Evolutionary conservation across 2,329 filamentous ascomycete genomes (phyloP).

Genomic region (Ilyonectria mors-panacis): DNA sequence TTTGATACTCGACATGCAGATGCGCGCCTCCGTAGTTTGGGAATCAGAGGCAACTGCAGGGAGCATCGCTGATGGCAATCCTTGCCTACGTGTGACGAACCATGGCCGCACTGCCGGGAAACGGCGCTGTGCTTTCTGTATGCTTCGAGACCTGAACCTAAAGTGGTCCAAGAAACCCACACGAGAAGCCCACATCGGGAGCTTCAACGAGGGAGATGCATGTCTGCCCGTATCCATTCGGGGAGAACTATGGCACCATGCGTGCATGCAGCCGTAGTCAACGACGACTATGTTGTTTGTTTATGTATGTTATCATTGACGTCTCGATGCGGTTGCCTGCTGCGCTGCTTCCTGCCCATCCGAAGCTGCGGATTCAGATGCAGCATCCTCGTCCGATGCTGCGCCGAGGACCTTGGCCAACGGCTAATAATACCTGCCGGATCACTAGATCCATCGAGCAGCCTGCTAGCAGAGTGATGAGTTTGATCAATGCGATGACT

Average conservation of each 20-base stretch:
- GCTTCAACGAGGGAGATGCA: constrained; percentile 14
- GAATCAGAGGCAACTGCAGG: constrained; percentile 22
- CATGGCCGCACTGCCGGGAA: constrained; percentile 25
- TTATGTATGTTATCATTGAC: constrained; percentile 20
- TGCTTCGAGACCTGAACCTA: constrained; percentile 12
- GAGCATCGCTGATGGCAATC: constrained; percentile 28
- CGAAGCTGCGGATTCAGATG: not conserved
- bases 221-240: constrained; percentile 12
- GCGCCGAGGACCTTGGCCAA: not conserved
- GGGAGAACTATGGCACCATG: constrained; percentile 26
- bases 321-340: not conserved
- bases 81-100: constrained; percentile 31
- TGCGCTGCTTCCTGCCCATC: constrained; percentile 4
- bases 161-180: not conserved
- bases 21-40: constrained; percentile 14
- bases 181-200: not conserved
- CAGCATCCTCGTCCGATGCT: constrained; percentile 9
- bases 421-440: not conserved
- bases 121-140: constrained; percentile 16
- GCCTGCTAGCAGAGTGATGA: not conserved
- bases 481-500: not conserved
- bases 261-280: constrained; percentile 9
- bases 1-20: not conserved
- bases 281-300: constrained; percentile 9
- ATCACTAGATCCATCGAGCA: not conserved